A percentile compares a stretch with the other conserved stretches of the same genome.
These are phyloP conservation scores for Chlorella sp. DNA, from an alignment of 139 green algal species.

Conservation along the genomic window DNA sequence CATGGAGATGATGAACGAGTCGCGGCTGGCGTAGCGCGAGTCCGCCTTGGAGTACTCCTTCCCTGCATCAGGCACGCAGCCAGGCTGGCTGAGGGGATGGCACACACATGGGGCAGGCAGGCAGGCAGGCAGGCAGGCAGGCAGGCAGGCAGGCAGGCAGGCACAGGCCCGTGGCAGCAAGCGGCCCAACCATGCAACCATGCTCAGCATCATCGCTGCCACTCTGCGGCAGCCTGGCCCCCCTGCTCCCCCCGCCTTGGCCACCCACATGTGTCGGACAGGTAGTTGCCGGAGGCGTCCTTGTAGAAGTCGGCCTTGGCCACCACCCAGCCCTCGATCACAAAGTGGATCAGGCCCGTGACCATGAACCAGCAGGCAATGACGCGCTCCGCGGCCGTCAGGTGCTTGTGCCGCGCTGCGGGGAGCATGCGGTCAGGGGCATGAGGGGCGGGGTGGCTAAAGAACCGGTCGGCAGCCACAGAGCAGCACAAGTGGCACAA, in stretches of 20 bases:
- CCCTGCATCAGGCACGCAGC: slow-evolving; percentile 65
- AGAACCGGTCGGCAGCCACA: no score
- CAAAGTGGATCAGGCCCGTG: slow-evolving; percentile 81
- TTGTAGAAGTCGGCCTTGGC: slow-evolving; percentile 75
- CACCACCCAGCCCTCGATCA: slow-evolving; percentile 85
- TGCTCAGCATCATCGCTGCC: not conserved
- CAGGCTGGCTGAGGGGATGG: no score
- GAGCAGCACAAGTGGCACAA: no score
- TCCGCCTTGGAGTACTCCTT: slow-evolving; percentile 94
- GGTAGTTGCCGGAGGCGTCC: slow-evolving; percentile 66
- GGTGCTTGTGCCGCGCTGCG: slow-evolving; percentile 36
- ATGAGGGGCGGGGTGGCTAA: no score
- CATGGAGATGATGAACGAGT: slow-evolving; percentile 87
- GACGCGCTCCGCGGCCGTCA: slow-evolving; percentile 55
- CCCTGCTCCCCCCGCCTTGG: not conserved
- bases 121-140: not conserved
- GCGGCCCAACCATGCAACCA: not conserved
- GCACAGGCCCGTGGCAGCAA: not conserved
- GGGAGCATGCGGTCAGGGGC: not conserved
- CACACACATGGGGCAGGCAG: not conserved
- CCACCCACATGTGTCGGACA: slow-evolving; percentile 79
- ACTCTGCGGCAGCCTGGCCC: no score
- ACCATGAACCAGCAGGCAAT: slow-evolving; percentile 72
- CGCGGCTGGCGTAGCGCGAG: slow-evolving; percentile 85
- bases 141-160: not conserved